A percentile compares a stretch with the other conserved stretches of the same genome.
Conservation (phyloP, 2,329 filamentous ascomycete species). For the Dendrostoma leiphaemia region DNA sequence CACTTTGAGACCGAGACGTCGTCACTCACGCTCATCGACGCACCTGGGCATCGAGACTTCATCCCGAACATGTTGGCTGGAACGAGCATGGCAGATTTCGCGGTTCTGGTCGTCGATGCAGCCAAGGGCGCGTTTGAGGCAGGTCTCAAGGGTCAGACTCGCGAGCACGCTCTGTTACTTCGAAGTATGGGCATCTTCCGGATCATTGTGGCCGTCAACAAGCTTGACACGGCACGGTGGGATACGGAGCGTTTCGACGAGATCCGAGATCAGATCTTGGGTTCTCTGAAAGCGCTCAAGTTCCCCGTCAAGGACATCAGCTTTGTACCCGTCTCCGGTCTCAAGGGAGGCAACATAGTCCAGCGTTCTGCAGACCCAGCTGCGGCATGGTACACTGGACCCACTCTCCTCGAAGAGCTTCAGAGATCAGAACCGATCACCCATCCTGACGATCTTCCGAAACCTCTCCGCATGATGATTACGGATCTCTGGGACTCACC, state of each 20-base stretch:
- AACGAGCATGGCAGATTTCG: conserved; percentile 93
- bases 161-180: conserved; percentile 86
- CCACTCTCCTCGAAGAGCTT: conserved; percentile 78
- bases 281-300: conserved; percentile 78
- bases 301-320: conserved; percentile 79
- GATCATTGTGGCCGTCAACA: conserved; percentile 90
- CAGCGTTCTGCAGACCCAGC: conserved; percentile 52
- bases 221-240: conserved; percentile 87
- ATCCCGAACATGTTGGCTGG: conserved; percentile 99
- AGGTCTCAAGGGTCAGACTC: conserved; percentile 88
- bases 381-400: conserved; percentile 76
- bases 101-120: conserved; percentile 89
- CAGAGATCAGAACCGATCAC: conserved; percentile 75
- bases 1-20: conserved; percentile 88
- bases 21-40: conserved; percentile 90
- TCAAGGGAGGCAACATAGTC: conserved; percentile 84
- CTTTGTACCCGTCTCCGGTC: conserved; percentile 86
- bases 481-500: conserved; percentile 82
- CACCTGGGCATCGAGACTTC: conserved; percentile 92
- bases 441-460: conserved; percentile 60
- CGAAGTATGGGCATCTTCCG: conserved; percentile 87
- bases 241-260: conserved; percentile 78
- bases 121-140: conserved; percentile 90
- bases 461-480: conserved; percentile 82
- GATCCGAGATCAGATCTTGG: conserved; percentile 77